Conservation (phyloP, 148 eudicot species). For the Cornus kousa region DNA sequence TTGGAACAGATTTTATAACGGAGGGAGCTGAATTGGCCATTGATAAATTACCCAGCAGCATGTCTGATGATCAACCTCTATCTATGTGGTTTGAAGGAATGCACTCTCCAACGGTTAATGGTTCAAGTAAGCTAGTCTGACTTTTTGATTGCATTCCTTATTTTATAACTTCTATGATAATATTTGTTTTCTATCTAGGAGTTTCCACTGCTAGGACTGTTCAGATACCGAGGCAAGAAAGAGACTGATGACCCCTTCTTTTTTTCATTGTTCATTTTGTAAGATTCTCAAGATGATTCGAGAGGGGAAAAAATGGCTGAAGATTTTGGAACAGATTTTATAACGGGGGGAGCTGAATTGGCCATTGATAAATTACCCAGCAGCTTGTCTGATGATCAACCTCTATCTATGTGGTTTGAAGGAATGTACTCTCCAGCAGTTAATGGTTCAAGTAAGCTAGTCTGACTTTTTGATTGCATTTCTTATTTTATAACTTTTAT, state of each 20-base stretch:
- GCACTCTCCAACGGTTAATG: slow-evolving; percentile 39
- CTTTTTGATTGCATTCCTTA: no score
- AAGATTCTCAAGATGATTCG: slow-evolving; percentile 34
- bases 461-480: no score
- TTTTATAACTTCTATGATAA: no score
- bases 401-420: slow-evolving; percentile 65
- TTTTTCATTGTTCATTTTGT: neutral
- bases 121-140: slow-evolving; percentile 36
- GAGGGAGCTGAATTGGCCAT: slow-evolving; percentile 21
- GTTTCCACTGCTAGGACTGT: no score
- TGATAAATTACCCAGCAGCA: slow-evolving; percentile 23
- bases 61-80: slow-evolving; percentile 66
- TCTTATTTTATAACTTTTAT: no score
- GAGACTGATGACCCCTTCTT: no score
- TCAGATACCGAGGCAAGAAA: neutral
- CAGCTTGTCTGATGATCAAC: slow-evolving; percentile 53
- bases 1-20: slow-evolving; percentile 16
- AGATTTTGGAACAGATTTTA: slow-evolving; percentile 17
- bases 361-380: slow-evolving; percentile 19
- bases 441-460: slow-evolving; percentile 47
- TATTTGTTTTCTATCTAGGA: no score
- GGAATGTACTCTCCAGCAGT: slow-evolving; percentile 36
- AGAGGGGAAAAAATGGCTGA: slow-evolving; percentile 17
- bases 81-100: slow-evolving; percentile 56
- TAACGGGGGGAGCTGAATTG: slow-evolving; percentile 21